Evolutionary conservation across 306 rosid genomes (phyloP).

Genomic region (Prunus dulcis): DNA sequence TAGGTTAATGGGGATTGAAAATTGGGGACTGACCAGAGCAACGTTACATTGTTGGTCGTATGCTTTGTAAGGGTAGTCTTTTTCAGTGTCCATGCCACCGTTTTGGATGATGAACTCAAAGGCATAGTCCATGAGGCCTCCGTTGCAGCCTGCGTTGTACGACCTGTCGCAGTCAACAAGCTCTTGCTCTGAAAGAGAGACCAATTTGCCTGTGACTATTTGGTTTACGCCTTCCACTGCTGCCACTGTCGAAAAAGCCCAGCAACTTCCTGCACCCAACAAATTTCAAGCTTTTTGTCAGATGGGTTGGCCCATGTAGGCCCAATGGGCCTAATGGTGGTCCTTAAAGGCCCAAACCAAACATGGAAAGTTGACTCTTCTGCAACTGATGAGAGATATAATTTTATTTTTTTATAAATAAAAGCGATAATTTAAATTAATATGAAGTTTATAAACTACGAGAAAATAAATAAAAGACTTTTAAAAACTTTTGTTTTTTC

Average conservation of each 20-base stretch:
- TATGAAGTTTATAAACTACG: background rate
- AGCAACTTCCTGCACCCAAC: slow-evolving; percentile 66
- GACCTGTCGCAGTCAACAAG: slow-evolving; percentile 76
- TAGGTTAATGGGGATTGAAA: background rate
- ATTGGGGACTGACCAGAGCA: slow-evolving; percentile 36
- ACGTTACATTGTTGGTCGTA: slow-evolving; percentile 51
- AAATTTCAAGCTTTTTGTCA: background rate
- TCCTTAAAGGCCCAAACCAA: too few species aligned
- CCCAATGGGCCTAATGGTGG: background rate
- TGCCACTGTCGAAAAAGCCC: slow-evolving; percentile 91
- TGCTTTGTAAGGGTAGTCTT: slow-evolving; percentile 75
- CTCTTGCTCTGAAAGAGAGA: slow-evolving; percentile 87
- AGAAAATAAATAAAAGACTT: background rate
- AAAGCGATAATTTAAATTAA: too few species aligned
- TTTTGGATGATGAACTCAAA: slow-evolving; percentile 72
- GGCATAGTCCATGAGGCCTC: slow-evolving; percentile 91
- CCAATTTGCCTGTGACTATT: slow-evolving; percentile 64
- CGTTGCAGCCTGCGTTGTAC: slow-evolving; percentile 73
- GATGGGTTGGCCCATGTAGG: background rate
- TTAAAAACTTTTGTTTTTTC: background rate
- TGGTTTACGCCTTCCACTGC: slow-evolving; percentile 83
- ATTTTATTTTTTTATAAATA: too few species aligned
- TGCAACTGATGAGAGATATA: too few species aligned
- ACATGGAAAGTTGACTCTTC: too few species aligned
- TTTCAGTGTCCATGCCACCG: slow-evolving; percentile 88